Evolutionary conservation across 2,329 filamentous ascomycete genomes (phyloP).

Genomic region (Dactylellina drechsleri): DNA sequence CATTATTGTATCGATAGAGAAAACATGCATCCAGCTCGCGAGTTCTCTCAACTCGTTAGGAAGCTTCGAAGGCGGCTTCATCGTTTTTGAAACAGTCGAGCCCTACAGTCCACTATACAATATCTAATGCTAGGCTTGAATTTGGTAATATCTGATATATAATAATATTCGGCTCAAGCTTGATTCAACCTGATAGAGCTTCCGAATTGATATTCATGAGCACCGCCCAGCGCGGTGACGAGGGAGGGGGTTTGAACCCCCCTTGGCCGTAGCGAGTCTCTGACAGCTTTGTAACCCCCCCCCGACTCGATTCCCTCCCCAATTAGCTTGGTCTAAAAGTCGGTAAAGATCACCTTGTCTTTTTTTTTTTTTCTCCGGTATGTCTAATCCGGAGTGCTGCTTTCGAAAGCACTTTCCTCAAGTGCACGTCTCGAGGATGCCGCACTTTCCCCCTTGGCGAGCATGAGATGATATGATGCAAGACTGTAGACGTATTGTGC

Average conservation of each 20-base stretch:
- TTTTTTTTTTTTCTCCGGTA: neutral
- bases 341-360: neutral
- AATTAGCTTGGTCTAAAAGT: neutral
- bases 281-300: slow-evolving; percentile 42
- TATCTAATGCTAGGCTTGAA: too few relatives aligned
- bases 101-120: too few relatives aligned
- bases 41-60: too few relatives aligned
- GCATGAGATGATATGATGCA: slow-evolving; percentile 46
- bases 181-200: neutral
- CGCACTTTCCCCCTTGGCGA: slow-evolving; percentile 24
- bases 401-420: neutral
- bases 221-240: neutral
- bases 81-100: too few relatives aligned
- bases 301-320: slow-evolving; percentile 28
- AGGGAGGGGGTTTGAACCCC: neutral
- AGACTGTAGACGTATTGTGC: slow-evolving; percentile 21
- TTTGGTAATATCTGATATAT: too few relatives aligned
- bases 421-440: slow-evolving; percentile 11
- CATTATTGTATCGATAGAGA: too few relatives aligned
- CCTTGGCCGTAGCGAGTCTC: slow-evolving; percentile 36
- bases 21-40: too few relatives aligned
- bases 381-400: neutral
- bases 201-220: neutral
- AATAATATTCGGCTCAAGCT: too few relatives aligned
- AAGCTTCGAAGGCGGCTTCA: too few relatives aligned